Evolutionary conservation across 441 rosid species (phyloP), one percentile per base, ranked within the genome.

Genomic region (Gossypium aridum): DNA sequence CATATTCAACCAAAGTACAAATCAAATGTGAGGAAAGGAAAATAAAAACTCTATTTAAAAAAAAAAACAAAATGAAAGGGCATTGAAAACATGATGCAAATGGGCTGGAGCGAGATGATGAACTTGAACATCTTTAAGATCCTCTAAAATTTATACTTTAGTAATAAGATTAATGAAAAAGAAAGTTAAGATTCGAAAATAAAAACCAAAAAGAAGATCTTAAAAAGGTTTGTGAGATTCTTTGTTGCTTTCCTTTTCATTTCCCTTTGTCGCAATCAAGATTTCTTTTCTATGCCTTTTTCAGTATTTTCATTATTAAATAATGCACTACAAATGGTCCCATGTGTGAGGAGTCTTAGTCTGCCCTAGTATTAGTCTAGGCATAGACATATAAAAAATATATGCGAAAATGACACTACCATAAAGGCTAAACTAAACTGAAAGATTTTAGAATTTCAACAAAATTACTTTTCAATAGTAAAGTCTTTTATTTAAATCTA

Each of bases 331-430:
- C 53, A 56, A 55, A 56, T 8, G 61, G 61, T 56, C 61, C 59
- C 25, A 54, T 54, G 2, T 3, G n/a, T 54, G 2, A 17, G 9
- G 23, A 17, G 23, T 8, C 22, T 16, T 19, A 53, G 5, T 19
- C 57, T 16, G 17, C 57, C 57, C 57, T 53, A n/a, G 7, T 51
- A 4, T 13, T 51, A 31, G 37, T 31, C 37, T 54, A 16, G 61
- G 3, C 22, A 17, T 0, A 19, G 26, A 56, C 61, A 19, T 59
- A 77, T 63, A 9, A 71, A 51, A 19, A 20, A 47, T 37, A 26
- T 76, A 64, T 72, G 60, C 72, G 85, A 80, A 75, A 85, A 79
- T 13, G 88, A 87, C 85, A 20, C 0, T 22, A 31, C 78, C 3
- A 3, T 16, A 47, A 47, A 47, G 53, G 53, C 13, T 47, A 47